Conservation (phyloP, 2,329 filamentous ascomycete species). For the Thielaviopsis cerberus region DNA sequence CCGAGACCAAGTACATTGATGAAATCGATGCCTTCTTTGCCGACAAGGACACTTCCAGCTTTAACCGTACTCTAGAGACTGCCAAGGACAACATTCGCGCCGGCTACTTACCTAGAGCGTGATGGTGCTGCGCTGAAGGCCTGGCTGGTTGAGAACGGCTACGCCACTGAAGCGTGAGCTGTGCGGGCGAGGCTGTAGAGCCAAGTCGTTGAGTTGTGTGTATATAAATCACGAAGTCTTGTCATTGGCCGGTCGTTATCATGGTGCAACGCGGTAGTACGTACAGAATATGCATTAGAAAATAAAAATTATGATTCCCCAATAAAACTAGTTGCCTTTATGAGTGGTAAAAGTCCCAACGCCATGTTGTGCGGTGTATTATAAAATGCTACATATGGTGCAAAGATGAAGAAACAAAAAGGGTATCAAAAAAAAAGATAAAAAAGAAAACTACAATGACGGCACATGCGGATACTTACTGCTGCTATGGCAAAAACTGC, state of each 20-base stretch:
- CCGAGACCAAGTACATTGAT: conserved; percentile 45
- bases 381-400: not conserved
- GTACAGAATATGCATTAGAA: not conserved
- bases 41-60: conserved; percentile 67
- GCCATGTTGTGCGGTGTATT: not conserved
- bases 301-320: not conserved
- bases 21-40: conserved; percentile 77
- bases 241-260: not conserved
- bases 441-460: not conserved
- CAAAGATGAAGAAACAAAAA: not conserved
- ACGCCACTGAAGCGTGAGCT: conserved; percentile 17
- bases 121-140: conserved; percentile 56
- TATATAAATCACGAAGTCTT: not conserved
- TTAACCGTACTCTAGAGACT: conserved; percentile 69
- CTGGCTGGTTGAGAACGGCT: conserved; percentile 48
- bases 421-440: not conserved
- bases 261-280: not conserved
- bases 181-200: not conserved
- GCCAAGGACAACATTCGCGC: conserved; percentile 72
- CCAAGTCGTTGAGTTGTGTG: no score
- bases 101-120: conserved; percentile 58
- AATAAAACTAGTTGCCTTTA: no score
- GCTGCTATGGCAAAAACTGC: no score
- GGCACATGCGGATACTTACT: no score
- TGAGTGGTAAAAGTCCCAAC: not conserved